Evolutionary conservation across 2,329 filamentous ascomycete genomes (phyloP).

Genomic region (Thermothelomyces thermophilus): DNA sequence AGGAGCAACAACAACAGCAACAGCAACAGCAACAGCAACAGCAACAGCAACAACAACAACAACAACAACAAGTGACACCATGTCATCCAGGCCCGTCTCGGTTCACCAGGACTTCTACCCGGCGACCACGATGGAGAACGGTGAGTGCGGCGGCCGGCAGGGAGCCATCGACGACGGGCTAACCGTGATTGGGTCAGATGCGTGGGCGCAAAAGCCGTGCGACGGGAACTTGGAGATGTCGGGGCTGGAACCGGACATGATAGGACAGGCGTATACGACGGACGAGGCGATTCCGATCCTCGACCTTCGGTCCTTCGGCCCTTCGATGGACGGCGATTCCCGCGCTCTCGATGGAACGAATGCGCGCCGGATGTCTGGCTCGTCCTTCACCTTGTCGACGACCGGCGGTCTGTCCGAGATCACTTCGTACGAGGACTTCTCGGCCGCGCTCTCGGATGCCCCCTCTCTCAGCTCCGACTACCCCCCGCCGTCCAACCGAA

Average conservation of each 20-base stretch:
- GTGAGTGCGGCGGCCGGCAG: slow-evolving; percentile 33
- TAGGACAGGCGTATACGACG: slow-evolving; percentile 56
- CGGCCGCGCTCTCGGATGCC: slow-evolving; percentile 58
- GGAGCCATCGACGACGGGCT: slow-evolving; percentile 12
- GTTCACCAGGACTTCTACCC: slow-evolving; percentile 54
- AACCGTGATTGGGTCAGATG: slow-evolving; percentile 30
- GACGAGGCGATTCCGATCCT: slow-evolving; percentile 58
- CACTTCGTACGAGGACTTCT: slow-evolving; percentile 65
- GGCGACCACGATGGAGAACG: slow-evolving; percentile 41
- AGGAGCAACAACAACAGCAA: slow-evolving; percentile 47
- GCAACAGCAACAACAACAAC: too few species aligned
- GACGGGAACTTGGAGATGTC: slow-evolving; percentile 53
- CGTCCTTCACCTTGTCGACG: slow-evolving; percentile 67
- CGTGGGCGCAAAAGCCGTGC: slow-evolving; percentile 50
- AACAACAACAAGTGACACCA: slow-evolving; percentile 43
- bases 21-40: too few species aligned
- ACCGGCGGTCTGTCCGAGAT: slow-evolving; percentile 60
- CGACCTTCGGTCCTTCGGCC: slow-evolving; percentile 48
- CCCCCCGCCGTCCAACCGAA: slow-evolving; percentile 59
- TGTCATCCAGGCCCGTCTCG: slow-evolving; percentile 48
- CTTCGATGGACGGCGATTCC: slow-evolving; percentile 44
- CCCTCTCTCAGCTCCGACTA: slow-evolving; percentile 62
- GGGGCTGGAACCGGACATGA: slow-evolving; percentile 51
- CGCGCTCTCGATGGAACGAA: slow-evolving; percentile 48
- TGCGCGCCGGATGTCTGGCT: slow-evolving; percentile 61